Evolutionary conservation across 1,284 basidiomycete genomes (phyloP).

Genomic region (Marasmius sp.): DNA sequence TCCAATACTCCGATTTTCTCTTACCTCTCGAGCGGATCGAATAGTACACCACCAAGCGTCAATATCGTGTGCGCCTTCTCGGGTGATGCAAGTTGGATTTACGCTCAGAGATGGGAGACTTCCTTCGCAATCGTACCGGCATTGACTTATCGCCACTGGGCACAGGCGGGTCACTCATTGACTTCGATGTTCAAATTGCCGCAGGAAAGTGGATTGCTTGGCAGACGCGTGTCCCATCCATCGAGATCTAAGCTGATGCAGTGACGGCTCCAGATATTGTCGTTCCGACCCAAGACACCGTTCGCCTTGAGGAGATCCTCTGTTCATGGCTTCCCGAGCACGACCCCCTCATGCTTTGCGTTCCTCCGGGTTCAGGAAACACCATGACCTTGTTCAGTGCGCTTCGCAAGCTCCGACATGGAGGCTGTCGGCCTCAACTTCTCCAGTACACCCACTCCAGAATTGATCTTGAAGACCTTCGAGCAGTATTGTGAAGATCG

Average conservation of each 20-base stretch:
- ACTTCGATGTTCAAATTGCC: slow-evolving; percentile 90
- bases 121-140: slow-evolving; percentile 82
- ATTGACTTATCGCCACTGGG: slow-evolving; percentile 83
- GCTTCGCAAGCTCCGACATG: slow-evolving; percentile 95
- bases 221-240: slow-evolving; percentile 89
- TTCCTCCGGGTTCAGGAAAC: slow-evolving; percentile 98
- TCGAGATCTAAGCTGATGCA: slow-evolving; percentile 96
- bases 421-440: slow-evolving; percentile 99
- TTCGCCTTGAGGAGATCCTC: slow-evolving; percentile 97
- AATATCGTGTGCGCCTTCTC: slow-evolving; percentile 98
- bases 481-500: slow-evolving; percentile 99
- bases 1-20: slow-evolving; percentile 94
- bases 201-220: slow-evolving; percentile 90
- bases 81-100: slow-evolving; percentile 90
- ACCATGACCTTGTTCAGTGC: slow-evolving; percentile 99
- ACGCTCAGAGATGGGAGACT: slow-evolving; percentile 89
- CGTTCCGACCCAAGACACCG: slow-evolving; percentile 97
- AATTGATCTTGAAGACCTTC: slow-evolving; percentile 97
- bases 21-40: slow-evolving; percentile 82
- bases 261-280: slow-evolving; percentile 96
- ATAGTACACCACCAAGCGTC: slow-evolving; percentile 89
- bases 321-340: slow-evolving; percentile 99
- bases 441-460: slow-evolving; percentile 97
- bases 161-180: slow-evolving; percentile 85
- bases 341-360: slow-evolving; percentile 97